These are phyloP conservation scores for Corchorus capsularis DNA, from an alignment of 345 rosid species.

Conservation along the genomic window DNA sequence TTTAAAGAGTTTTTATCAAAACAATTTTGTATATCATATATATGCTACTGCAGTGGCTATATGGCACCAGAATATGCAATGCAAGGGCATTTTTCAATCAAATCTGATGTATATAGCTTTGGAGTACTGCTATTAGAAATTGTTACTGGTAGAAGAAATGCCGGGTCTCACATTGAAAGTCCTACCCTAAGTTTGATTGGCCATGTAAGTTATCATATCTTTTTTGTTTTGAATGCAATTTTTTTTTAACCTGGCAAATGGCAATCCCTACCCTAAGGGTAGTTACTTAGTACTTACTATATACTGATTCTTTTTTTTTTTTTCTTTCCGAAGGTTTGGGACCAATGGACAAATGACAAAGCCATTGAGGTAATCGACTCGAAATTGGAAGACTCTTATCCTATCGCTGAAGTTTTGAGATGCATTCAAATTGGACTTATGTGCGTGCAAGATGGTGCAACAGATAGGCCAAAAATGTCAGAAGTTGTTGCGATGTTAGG, in stretches of 20 bases:
- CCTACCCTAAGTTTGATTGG: constrained; percentile 41
- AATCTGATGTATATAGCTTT: constrained; percentile 69
- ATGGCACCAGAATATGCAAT: constrained; percentile 77
- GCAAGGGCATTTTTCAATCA: constrained; percentile 57
- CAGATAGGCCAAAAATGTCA: constrained; percentile 53
- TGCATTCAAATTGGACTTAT: constrained; percentile 60
- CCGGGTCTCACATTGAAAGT: constrained; percentile 22
- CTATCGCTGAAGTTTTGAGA: constrained; percentile 33
- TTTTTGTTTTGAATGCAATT: too few relatives aligned
- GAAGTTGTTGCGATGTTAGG: constrained; percentile 46
- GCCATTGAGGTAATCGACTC: constrained; percentile 37
- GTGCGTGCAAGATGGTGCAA: constrained; percentile 56
- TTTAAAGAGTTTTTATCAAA: too few relatives aligned
- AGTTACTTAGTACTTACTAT: neutral
- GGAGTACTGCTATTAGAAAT: constrained; percentile 66
- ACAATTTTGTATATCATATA: neutral
- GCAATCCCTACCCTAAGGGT: too few relatives aligned
- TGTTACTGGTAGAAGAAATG: constrained; percentile 47
- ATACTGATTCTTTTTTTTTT: too few relatives aligned
- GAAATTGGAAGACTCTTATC: constrained; percentile 25
- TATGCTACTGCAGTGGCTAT: constrained; percentile 47
- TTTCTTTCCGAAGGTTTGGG: constrained; percentile 46
- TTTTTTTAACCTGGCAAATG: too few relatives aligned
- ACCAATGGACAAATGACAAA: constrained; percentile 41
- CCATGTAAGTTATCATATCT: constrained; percentile 43